Evolutionary conservation across 2,329 filamentous ascomycete genomes (phyloP), one percentile per base, ranked within the genome.

Genomic region (Berkeleyomyces basicola): DNA sequence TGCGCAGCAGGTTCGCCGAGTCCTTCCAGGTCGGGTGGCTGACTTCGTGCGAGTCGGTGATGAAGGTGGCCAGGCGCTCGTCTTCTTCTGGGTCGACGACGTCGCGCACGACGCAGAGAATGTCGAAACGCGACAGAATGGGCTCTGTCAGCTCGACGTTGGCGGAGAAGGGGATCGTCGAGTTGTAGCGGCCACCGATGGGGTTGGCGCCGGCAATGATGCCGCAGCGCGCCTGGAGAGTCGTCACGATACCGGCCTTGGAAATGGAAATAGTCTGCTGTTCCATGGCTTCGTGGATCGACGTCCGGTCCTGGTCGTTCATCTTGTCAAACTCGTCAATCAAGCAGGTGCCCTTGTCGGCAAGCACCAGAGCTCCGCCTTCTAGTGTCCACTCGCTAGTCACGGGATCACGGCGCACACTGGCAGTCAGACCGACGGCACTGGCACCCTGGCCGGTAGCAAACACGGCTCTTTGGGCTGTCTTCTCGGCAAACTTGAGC

Each of bases 241-340:
- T 97, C 0, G 93, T 99, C 51, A 99, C 93, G 65, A 99, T 99
- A 74, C 93, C 93, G 0, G 93, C 93, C 73, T 99, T 99, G 67
- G 90, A 96, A 70, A 99, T 99, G 65, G 92, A 97, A 68, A 99
- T 99, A 1, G 93, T 99, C 75, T 99, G 93, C 74, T 99, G 93
- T 74, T 99, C 93, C 93, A 99, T 99, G 65, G 93, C 93, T 78
- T 99, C 93, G 80, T 99, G 93, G 68, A 99, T 99, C 6, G 90
- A 96, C 0, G 93, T 97, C 67, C 93, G 84, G 73, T 99, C 93
- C 71, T 97, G 90, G 72, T 99, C 93, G 72, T 97, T 97, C 93
- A 99, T 99, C 80, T 99, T 99, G 81, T 99, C 93, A 69, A 99
- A 99, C 74, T 99, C 93, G 70, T 99, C 93, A 66, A 99, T 99